Conservation (phyloP, 2,329 filamentous ascomycete genomes). For the Lasiodiplodia gonubiensis region DNA sequence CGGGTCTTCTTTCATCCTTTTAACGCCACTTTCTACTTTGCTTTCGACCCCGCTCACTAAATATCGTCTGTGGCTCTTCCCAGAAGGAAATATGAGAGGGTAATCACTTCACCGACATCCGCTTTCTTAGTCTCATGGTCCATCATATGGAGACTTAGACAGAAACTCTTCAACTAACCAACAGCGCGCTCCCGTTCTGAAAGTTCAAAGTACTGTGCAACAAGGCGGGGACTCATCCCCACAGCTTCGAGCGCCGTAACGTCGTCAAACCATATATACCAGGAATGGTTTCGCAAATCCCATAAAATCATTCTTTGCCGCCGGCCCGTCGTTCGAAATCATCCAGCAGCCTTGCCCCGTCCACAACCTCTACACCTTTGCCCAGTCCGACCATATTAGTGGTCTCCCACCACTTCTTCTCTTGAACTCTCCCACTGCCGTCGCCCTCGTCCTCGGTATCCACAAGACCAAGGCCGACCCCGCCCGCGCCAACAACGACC, state of each 20-base stretch:
- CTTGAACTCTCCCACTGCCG: conserved; percentile 64
- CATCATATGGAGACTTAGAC: background rate
- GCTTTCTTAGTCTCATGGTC: background rate
- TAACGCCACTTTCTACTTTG: background rate
- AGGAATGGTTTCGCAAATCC: background rate
- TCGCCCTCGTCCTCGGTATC: conserved; percentile 71
- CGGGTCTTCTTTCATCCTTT: background rate
- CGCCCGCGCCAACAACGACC: conserved; percentile 60
- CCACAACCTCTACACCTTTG: conserved; percentile 86
- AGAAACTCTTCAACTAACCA: background rate
- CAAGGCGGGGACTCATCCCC: background rate
- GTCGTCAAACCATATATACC: conserved; percentile 15
- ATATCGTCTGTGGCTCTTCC: background rate
- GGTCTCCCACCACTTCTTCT: conserved; percentile 67
- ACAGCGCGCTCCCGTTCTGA: background rate
- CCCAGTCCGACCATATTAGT: conserved; percentile 76
- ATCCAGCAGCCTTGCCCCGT: conserved; percentile 79
- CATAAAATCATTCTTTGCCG: conserved; percentile 53
- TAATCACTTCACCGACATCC: background rate
- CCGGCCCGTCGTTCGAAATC: conserved; percentile 84
- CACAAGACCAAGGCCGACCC: conserved; percentile 56
- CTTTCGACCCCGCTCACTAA: background rate
- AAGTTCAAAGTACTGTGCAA: background rate
- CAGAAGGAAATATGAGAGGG: background rate
- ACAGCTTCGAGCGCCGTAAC: conserved; percentile 7